Conservation (phyloP, 2,329 filamentous ascomycete species). For the Epichloe coenophiala region DNA sequence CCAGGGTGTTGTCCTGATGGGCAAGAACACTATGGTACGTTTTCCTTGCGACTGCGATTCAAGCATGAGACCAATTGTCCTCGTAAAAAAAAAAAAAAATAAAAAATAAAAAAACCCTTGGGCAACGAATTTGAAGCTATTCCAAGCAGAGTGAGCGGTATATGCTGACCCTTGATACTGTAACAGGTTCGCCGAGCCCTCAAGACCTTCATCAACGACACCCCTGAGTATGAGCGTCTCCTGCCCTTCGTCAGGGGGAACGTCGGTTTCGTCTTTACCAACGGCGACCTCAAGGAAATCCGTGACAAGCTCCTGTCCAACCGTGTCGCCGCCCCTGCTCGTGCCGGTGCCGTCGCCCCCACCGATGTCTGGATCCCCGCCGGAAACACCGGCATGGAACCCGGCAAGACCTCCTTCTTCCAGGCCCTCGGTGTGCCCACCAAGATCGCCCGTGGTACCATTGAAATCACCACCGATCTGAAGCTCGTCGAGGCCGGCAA, state of each 20-base stretch:
- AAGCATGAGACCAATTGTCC: too few relatives aligned
- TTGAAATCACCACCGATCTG: constrained; percentile 96
- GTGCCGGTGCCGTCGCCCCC: constrained; percentile 94
- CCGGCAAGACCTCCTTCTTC: constrained; percentile 99
- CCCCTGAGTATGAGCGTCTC: constrained; percentile 95
- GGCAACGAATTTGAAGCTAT: not conserved
- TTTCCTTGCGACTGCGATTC: not conserved
- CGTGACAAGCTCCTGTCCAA: constrained; percentile 93
- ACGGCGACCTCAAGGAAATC: constrained; percentile 78
- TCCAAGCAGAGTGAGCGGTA: not conserved
- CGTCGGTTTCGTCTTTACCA: constrained; percentile 99
- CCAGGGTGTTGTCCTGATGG: constrained; percentile 93
- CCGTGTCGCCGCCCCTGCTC: constrained; percentile 93
- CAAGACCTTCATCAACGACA: constrained; percentile 82
- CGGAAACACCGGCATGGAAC: constrained; percentile 99
- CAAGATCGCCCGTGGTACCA: constrained; percentile 99
- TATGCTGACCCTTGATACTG: constrained; percentile 8
- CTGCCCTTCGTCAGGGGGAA: constrained; percentile 95
- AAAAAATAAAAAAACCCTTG: too few relatives aligned
- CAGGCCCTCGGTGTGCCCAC: constrained; percentile 99
- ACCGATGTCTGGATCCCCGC: constrained; percentile 88
- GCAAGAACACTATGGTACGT: constrained; percentile 98
- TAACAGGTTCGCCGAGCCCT: constrained; percentile 81
- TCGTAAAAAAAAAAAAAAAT: too few relatives aligned
- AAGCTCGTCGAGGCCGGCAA: constrained; percentile 87